Evolutionary conservation across 805 yeast genomes (phyloP).

Genomic region (Citeromyces matritensis): DNA sequence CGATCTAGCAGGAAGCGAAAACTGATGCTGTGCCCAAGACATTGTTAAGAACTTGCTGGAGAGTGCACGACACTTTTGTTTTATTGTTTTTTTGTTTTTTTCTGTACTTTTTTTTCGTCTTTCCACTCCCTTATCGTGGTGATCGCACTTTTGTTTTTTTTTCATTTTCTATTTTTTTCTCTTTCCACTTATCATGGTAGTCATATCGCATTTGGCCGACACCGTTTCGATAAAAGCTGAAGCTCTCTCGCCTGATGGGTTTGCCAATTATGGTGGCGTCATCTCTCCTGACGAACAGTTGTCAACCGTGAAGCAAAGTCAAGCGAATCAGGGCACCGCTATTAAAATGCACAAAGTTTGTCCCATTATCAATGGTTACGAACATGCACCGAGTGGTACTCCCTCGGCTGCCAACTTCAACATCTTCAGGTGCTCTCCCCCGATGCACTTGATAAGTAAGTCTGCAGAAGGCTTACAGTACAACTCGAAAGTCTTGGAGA

Average conservation of each 20-base stretch:
- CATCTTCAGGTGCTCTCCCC: slow-evolving; percentile 70
- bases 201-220: slow-evolving; percentile 1
- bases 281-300: slow-evolving; percentile 70
- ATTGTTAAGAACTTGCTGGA: slow-evolving; percentile 4
- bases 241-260: slow-evolving; percentile 50
- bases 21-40: slow-evolving; percentile 46
- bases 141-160: background rate
- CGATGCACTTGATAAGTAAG: slow-evolving; percentile 34
- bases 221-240: slow-evolving; percentile 23
- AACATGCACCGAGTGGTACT: slow-evolving; percentile 25
- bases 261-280: slow-evolving; percentile 59
- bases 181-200: slow-evolving; percentile 1
- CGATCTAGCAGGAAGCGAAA: slow-evolving; percentile 37
- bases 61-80: background rate
- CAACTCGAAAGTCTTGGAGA: slow-evolving; percentile 57
- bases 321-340: slow-evolving; percentile 94
- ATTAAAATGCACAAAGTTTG: slow-evolving; percentile 61
- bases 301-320: slow-evolving; percentile 20
- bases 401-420: slow-evolving; percentile 61
- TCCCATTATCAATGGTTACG: slow-evolving; percentile 40
- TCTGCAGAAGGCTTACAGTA: slow-evolving; percentile 15
- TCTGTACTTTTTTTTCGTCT: background rate
- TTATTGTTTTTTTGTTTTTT: too few species aligned
- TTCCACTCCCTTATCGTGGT: background rate
- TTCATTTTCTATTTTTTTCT: background rate